Percentiles rank a stretch among this genome's conserved stretches.
phyloP scores from a whole-genome alignment of 192 early-diverging fungal species.

The Paraglomus occultum region DNA sequence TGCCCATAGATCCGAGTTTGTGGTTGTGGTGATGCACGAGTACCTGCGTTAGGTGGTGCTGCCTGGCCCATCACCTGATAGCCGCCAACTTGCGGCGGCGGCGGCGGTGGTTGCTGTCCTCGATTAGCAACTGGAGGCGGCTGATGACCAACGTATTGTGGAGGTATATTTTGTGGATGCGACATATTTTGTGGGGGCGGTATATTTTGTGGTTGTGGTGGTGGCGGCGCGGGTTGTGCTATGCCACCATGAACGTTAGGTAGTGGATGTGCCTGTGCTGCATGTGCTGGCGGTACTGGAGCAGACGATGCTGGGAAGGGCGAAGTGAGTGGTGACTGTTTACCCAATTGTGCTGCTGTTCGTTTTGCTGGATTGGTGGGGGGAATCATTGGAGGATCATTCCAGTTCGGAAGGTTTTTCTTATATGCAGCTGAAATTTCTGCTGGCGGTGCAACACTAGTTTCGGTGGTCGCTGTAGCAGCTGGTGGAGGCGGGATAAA shows the following conservation, averaged over 20 bases:
- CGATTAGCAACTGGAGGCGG: slow-evolving; percentile 4
- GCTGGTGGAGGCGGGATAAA: slow-evolving; percentile 37
- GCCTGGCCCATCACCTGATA: slow-evolving; percentile 10
- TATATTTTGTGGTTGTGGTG: slow-evolving; percentile 15
- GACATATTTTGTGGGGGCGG: too few relatives aligned
- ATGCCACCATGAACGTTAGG: not conserved
- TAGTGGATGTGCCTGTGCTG: slow-evolving; percentile 5
- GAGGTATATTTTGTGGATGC: not conserved
- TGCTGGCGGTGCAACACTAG: slow-evolving; percentile 31
- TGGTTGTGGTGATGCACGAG: slow-evolving; percentile 31
- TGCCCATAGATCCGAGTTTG: slow-evolving; percentile 42
- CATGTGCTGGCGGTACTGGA: slow-evolving; percentile 15
- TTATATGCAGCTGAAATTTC: slow-evolving; percentile 41
- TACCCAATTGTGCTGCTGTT: slow-evolving; percentile 22
- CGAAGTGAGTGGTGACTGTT: slow-evolving; percentile 32
- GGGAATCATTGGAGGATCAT: slow-evolving; percentile 53
- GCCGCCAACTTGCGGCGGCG: slow-evolving; percentile 33
- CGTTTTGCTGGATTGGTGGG: slow-evolving; percentile 33
- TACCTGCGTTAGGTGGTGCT: slow-evolving; percentile 19
- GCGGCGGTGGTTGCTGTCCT: slow-evolving; percentile 29
- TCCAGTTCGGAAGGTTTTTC: slow-evolving; percentile 52
- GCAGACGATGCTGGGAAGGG: slow-evolving; percentile 46
- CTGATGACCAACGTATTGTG: not conserved
- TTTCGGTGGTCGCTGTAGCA: slow-evolving; percentile 33
- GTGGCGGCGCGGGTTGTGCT: not conserved